phyloP scores from a whole-genome alignment of 2,329 filamentous ascomycete species.

The Colletotrichum liriopes region DNA sequence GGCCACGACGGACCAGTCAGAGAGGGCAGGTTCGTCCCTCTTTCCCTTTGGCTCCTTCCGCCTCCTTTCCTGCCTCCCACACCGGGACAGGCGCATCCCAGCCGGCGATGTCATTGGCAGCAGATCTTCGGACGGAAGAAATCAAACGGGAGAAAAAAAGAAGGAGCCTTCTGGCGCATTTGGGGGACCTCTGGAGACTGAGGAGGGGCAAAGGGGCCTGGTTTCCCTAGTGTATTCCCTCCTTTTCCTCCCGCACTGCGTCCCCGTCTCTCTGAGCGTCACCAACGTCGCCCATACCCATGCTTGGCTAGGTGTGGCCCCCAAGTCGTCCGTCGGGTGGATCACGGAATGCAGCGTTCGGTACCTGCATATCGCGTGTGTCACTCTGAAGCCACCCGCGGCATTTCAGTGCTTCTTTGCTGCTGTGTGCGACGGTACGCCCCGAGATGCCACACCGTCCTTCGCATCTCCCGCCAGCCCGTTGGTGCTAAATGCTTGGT shows the following conservation, averaged over 20 bases:
- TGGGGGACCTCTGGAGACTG: slow-evolving; percentile 8
- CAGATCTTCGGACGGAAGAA: slow-evolving; percentile 25
- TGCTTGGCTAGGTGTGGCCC: not conserved
- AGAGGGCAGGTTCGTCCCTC: not conserved
- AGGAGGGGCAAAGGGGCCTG: not conserved
- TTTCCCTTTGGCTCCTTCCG: not conserved
- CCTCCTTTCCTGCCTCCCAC: slow-evolving; percentile 9
- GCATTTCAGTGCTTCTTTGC: slow-evolving; percentile 20
- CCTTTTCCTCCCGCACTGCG: not conserved
- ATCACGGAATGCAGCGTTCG: slow-evolving; percentile 13
- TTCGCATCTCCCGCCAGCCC: slow-evolving; percentile 32
- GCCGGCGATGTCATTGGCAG: slow-evolving; percentile 22
- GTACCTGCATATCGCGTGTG: slow-evolving; percentile 41
- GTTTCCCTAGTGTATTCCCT: not conserved
- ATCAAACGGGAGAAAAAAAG: not conserved
- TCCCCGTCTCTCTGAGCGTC: not conserved
- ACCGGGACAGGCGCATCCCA: slow-evolving; percentile 5
- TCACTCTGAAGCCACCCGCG: slow-evolving; percentile 37
- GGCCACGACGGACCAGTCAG: not conserved
- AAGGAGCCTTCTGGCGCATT: slow-evolving; percentile 5
- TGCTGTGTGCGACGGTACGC: slow-evolving; percentile 19
- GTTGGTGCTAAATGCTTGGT: slow-evolving; percentile 38
- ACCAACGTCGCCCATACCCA: not conserved
- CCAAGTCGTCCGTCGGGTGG: slow-evolving; percentile 5
- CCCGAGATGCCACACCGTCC: slow-evolving; percentile 26